phyloP scores from a whole-genome alignment of 163 green algal genomes.

The Botryococcus braunii region DNA sequence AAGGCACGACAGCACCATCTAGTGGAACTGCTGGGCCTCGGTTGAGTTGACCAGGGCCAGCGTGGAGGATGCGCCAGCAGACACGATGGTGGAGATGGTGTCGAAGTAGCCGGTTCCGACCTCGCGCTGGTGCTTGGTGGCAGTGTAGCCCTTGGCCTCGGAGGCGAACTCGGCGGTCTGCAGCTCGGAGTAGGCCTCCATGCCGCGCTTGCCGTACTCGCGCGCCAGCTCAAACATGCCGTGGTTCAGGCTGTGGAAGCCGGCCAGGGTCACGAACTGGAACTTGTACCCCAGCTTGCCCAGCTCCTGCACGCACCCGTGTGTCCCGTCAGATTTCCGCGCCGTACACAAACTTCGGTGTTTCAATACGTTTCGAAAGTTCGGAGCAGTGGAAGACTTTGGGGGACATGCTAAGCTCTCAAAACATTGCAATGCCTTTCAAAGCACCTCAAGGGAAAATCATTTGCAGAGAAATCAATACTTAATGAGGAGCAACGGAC shows the following conservation, averaged over 20 bases:
- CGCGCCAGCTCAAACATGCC: slow-evolving; percentile 67
- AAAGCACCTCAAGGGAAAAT: too few relatives aligned
- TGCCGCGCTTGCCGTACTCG: slow-evolving; percentile 59
- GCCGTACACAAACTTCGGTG: too few relatives aligned
- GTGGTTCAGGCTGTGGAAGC: slow-evolving; percentile 81
- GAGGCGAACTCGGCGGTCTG: slow-evolving; percentile 62
- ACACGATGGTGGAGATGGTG: slow-evolving; percentile 37
- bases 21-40: slow-evolving; percentile 65
- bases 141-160: slow-evolving; percentile 63
- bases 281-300: slow-evolving; percentile 70
- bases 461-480: too few relatives aligned
- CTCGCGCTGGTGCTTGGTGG: slow-evolving; percentile 56
- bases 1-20: too few relatives aligned
- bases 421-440: too few relatives aligned
- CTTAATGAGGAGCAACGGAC: too few relatives aligned
- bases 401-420: too few relatives aligned
- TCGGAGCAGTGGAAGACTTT: too few relatives aligned
- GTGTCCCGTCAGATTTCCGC: too few relatives aligned
- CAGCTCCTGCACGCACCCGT: slow-evolving; percentile 30
- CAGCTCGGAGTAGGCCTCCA: slow-evolving; percentile 72
- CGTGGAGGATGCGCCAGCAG: slow-evolving; percentile 45
- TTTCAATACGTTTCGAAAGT: too few relatives aligned
- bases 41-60: slow-evolving; percentile 62
- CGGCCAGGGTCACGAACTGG: slow-evolving; percentile 70
- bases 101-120: slow-evolving; percentile 82